Evolutionary conservation across 106 monocot species (phyloP).

Genomic region (Dendrobium chrysotoxum): DNA sequence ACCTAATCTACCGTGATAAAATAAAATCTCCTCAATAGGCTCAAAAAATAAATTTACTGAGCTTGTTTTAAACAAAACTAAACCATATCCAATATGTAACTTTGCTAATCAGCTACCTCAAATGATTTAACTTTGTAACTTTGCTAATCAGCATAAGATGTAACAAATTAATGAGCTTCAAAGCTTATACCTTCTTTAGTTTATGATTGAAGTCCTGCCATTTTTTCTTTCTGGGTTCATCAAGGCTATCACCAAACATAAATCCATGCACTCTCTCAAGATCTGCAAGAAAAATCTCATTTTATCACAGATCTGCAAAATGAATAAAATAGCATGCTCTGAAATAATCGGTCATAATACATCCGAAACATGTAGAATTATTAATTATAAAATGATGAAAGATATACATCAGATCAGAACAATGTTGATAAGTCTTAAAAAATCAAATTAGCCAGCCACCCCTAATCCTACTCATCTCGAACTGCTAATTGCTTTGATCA

Average conservation of each 20-base stretch:
- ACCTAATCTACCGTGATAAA: too few relatives aligned
- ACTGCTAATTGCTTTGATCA: not conserved
- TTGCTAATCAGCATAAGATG: too few relatives aligned
- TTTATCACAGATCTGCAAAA: not conserved
- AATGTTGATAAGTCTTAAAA: not conserved
- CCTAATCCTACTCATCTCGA: not conserved
- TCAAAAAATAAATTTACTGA: not conserved
- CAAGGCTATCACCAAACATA: conserved; percentile 79
- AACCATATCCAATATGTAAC: not conserved
- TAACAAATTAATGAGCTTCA: too few relatives aligned
- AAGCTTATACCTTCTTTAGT: conserved; percentile 52
- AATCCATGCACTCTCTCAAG: conserved; percentile 90
- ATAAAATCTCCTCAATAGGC: too few relatives aligned
- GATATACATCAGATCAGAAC: not conserved
- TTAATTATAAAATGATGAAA: too few relatives aligned
- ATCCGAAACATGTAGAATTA: not conserved
- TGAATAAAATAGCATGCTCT: not conserved
- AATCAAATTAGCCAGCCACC: not conserved
- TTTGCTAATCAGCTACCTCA: too few relatives aligned
- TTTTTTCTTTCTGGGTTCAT: conserved; percentile 54
- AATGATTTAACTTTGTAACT: not conserved
- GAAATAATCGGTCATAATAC: not conserved
- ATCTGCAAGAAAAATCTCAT: conserved; percentile 36
- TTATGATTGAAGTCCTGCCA: conserved; percentile 71
- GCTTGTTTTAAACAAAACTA: not conserved